phyloP scores from a whole-genome alignment of 73 alveolate species.

The Paramecium sexaurelia region DNA sequence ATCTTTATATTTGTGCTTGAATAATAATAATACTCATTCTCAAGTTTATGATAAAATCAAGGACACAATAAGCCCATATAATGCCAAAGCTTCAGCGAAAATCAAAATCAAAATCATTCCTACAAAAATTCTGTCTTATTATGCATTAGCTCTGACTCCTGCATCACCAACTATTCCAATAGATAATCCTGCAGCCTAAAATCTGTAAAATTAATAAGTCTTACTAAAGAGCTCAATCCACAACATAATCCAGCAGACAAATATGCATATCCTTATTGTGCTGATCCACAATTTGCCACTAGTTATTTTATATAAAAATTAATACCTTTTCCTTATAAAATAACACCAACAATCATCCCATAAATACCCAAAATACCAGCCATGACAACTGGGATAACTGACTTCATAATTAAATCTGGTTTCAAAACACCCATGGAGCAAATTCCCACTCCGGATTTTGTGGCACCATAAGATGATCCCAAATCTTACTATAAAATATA shows the following conservation, averaged over 20 bases:
- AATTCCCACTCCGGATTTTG: slow-evolving; percentile 99
- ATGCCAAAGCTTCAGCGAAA: slow-evolving; percentile 98
- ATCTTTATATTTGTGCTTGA: slow-evolving; percentile 42
- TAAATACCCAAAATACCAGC: slow-evolving; percentile 99
- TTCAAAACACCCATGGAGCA: slow-evolving; percentile 99
- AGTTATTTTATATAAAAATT: slow-evolving; percentile 35
- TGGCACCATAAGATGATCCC: slow-evolving; percentile 96
- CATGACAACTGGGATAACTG: slow-evolving; percentile 99
- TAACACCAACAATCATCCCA: slow-evolving; percentile 98
- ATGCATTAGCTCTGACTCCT: slow-evolving; percentile 99
- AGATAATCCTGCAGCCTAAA: slow-evolving; percentile 98
- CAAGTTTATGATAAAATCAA: slow-evolving; percentile 81
- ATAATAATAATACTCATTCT: not conserved
- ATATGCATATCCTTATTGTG: slow-evolving; percentile 92
- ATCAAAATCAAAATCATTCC: slow-evolving; percentile 97
- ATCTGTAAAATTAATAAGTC: not conserved
- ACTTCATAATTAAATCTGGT: slow-evolving; percentile 98
- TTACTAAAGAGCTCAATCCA: slow-evolving; percentile 94
- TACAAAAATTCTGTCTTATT: slow-evolving; percentile 97
- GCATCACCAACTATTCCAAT: slow-evolving; percentile 99
- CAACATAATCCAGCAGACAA: slow-evolving; percentile 97
- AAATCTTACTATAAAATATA: slow-evolving; percentile 68
- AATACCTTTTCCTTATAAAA: slow-evolving; percentile 85
- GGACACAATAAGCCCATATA: slow-evolving; percentile 96
- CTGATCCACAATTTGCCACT: slow-evolving; percentile 66